Evolutionary conservation across 345 rosid genomes (phyloP).

Genomic region (Trapa incisa): DNA sequence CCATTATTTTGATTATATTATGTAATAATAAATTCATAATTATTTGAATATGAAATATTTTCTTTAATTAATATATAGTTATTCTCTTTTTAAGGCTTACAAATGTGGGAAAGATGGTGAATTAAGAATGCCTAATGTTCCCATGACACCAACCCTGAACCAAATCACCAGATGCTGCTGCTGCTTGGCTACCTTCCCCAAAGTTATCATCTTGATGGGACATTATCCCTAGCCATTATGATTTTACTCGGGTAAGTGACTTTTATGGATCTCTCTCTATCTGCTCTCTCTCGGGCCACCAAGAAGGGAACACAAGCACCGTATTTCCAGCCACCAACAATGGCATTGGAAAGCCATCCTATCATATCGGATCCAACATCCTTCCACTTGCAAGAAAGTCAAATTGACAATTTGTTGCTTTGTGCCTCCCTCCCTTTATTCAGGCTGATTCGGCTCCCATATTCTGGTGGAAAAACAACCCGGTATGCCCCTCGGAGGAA

Average conservation of each 20-base stretch:
- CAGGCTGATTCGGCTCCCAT: no score
- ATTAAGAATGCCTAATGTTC: not conserved
- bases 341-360: not conserved
- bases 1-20: no score
- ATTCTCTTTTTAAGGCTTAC: no score
- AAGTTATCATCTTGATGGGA: not conserved
- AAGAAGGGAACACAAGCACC: not conserved
- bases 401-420: not conserved
- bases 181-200: not conserved
- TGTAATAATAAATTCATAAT: no score
- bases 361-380: not conserved
- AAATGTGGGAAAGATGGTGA: not conserved
- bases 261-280: no score
- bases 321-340: not conserved
- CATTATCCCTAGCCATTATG: no score
- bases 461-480: no score
- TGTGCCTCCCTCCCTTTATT: not conserved
- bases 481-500: no score
- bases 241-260: no score
- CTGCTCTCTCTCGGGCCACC: not conserved
- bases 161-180: not conserved
- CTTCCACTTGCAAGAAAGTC: not conserved
- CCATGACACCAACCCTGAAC: slow-evolving; percentile 3
- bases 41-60: no score
- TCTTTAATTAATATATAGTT: no score